These are phyloP conservation scores for Penicillium sp. DNA, from an alignment of 2,329 filamentous ascomycete species.

Conservation along the genomic window DNA sequence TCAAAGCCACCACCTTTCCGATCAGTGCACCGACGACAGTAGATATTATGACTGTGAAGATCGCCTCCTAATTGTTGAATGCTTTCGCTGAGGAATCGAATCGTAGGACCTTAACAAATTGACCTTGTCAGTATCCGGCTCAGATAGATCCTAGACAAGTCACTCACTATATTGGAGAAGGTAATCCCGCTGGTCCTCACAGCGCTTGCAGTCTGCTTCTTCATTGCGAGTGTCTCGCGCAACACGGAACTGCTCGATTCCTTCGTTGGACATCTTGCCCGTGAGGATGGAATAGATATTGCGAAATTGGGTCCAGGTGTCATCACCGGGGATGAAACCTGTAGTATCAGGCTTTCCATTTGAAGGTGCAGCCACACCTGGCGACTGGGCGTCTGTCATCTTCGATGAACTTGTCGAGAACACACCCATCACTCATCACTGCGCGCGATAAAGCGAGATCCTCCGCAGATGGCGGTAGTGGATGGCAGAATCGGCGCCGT, in stretches of 20 bases:
- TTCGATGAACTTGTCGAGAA: slow-evolving; percentile 6
- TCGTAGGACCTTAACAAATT: slow-evolving; percentile 59
- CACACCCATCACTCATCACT: neutral
- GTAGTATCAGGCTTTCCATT: slow-evolving; percentile 27
- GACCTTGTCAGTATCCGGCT: slow-evolving; percentile 3
- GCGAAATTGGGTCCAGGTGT: slow-evolving; percentile 60
- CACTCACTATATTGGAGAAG: slow-evolving; percentile 68
- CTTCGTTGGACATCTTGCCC: slow-evolving; percentile 66
- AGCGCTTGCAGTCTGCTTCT: slow-evolving; percentile 72
- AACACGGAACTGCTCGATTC: slow-evolving; percentile 72
- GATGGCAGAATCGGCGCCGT: slow-evolving; percentile 28
- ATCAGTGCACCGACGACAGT: slow-evolving; percentile 74
- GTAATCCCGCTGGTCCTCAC: slow-evolving; percentile 79
- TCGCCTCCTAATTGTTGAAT: slow-evolving; percentile 74
- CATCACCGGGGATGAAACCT: slow-evolving; percentile 41
- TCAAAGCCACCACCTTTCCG: slow-evolving; percentile 80
- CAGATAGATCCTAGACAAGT: neutral
- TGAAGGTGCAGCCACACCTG: slow-evolving; percentile 20
- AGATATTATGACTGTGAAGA: slow-evolving; percentile 70
- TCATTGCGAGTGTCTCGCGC: slow-evolving; percentile 73
- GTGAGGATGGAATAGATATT: slow-evolving; percentile 83
- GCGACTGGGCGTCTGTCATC: slow-evolving; percentile 33
- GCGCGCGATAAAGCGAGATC: slow-evolving; percentile 18
- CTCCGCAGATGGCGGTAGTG: slow-evolving; percentile 32
- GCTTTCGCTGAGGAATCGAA: slow-evolving; percentile 82